Percentiles rank a stretch among this genome's conserved stretches.
These are phyloP conservation scores for Lolium perenne DNA, from an alignment of 176 grass and related monocot genomes.

Conservation along the genomic window DNA sequence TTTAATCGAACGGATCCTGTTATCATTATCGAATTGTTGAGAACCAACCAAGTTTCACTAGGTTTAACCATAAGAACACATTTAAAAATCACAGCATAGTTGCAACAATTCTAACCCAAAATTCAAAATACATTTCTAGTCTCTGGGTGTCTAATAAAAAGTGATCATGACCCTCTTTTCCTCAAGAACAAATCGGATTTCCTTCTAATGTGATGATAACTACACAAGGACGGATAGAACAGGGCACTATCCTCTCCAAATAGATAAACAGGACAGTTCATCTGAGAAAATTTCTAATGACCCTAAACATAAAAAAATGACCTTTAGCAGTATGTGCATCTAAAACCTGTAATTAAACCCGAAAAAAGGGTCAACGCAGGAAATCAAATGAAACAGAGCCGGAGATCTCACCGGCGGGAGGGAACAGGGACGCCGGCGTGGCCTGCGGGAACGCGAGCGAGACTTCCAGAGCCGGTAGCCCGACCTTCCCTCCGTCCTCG, in stretches of 20 bases:
- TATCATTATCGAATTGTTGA: background rate
- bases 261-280: background rate
- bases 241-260: background rate
- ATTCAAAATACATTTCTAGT: background rate
- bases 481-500: slow-evolving; percentile 43
- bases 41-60: background rate
- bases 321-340: background rate
- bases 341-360: background rate
- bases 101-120: slow-evolving; percentile 4
- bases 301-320: background rate
- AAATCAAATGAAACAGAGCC: background rate
- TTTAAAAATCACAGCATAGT: background rate
- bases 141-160: background rate
- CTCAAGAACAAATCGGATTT: background rate
- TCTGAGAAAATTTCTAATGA: background rate
- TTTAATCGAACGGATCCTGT: no score
- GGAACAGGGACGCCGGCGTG: slow-evolving; percentile 75
- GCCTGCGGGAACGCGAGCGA: slow-evolving; percentile 68
- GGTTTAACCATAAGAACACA: background rate
- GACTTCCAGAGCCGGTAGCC: slow-evolving; percentile 64
- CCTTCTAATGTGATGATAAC: background rate
- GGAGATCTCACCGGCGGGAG: slow-evolving; percentile 49
- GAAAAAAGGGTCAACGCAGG: background rate
- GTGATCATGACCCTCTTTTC: background rate
- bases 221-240: background rate